These are phyloP conservation scores for Phanerochaete sordida DNA, from an alignment of 768 basidiomycete genomes.

Conservation along the genomic window DNA sequence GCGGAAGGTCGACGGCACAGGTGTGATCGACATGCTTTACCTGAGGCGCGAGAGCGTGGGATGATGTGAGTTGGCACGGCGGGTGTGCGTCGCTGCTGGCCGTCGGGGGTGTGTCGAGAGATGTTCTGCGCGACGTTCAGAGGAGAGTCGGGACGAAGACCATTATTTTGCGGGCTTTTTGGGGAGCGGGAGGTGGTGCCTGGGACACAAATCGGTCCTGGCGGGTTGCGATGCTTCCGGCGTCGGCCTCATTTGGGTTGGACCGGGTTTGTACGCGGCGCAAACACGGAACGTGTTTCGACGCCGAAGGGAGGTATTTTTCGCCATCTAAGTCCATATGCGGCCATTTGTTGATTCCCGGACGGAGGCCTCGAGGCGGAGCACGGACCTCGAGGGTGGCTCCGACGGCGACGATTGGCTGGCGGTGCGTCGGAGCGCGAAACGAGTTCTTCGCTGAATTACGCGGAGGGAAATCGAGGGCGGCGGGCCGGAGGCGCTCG, in stretches of 20 bases:
- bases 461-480: background rate
- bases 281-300: constrained; percentile 76
- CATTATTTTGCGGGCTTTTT: constrained; percentile 39
- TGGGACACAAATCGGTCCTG: constrained; percentile 44
- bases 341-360: background rate
- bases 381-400: background rate
- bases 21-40: constrained; percentile 9
- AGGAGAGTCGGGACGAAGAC: background rate
- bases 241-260: constrained; percentile 46
- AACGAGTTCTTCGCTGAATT: background rate
- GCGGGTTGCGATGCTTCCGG: constrained; percentile 46
- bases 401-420: background rate
- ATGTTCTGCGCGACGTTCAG: constrained; percentile 22
- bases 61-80: constrained; percentile 16
- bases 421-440: background rate
- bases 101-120: constrained; percentile 18
- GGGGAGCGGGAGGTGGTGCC: constrained; percentile 39
- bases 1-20: background rate
- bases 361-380: background rate
- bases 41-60: constrained; percentile 17
- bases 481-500: background rate
- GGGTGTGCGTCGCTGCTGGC: background rate
- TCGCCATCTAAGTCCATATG: constrained; percentile 25
- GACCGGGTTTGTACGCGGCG: constrained; percentile 52
- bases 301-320: constrained; percentile 39